Percentiles rank a stretch among this genome's conserved stretches.
Evolutionary conservation across 2,329 filamentous ascomycete genomes (phyloP).

Genomic region (Lasiodiplodia sp.): DNA sequence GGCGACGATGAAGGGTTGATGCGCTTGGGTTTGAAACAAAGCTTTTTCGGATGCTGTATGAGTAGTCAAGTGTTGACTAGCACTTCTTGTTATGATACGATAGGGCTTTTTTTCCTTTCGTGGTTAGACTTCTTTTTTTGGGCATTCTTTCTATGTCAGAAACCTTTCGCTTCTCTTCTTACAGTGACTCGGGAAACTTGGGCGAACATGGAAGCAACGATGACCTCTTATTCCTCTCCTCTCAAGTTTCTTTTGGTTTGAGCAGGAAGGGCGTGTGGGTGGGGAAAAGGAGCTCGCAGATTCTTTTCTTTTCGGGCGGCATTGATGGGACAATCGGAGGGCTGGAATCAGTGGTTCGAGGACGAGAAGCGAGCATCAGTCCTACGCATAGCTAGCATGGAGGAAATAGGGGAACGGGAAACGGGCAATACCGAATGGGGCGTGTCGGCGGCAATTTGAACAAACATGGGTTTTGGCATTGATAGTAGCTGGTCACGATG

Average conservation of each 20-base stretch:
- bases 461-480: neutral
- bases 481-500: neutral
- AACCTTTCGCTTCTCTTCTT: neutral
- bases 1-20: conserved; percentile 79
- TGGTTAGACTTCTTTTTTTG: neutral
- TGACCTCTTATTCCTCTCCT: neutral
- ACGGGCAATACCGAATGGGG: neutral
- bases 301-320: neutral
- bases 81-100: conserved; percentile 3
- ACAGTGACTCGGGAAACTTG: neutral
- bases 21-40: neutral
- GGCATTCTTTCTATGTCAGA: conserved; percentile 3
- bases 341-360: neutral
- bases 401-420: neutral
- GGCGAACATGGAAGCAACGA: neutral
- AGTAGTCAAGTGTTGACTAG: neutral
- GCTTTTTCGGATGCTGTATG: conserved; percentile 2
- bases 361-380: neutral
- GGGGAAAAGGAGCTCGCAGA: neutral
- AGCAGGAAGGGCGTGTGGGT: neutral
- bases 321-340: neutral
- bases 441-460: neutral
- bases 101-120: neutral
- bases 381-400: neutral
- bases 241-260: neutral